Percentiles rank a stretch among this genome's conserved stretches.
phyloP scores from a whole-genome alignment of 768 basidiomycete genomes.

The Auriscalpium microsporum region DNA sequence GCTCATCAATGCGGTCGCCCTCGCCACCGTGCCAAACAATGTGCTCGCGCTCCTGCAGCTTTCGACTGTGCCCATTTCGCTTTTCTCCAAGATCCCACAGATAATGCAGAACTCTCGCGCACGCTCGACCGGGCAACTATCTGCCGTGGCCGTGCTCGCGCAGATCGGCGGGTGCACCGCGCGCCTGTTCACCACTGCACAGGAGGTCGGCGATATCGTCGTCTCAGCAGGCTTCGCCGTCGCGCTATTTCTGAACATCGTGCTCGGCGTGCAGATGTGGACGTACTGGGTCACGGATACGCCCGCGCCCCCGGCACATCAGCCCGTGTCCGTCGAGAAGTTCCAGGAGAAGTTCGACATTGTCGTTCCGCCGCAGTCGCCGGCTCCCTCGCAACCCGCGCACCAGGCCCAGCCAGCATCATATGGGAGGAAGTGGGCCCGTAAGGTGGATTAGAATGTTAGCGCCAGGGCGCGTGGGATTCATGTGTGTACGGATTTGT shows the following conservation, averaged over 20 bases:
- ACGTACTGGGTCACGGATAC: slow-evolving; percentile 65
- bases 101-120: slow-evolving; percentile 73
- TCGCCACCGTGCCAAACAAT: slow-evolving; percentile 40
- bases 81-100: slow-evolving; percentile 92
- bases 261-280: slow-evolving; percentile 82
- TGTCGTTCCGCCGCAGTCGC: slow-evolving; percentile 34
- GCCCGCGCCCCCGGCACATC: slow-evolving; percentile 12
- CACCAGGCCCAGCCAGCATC: slow-evolving; percentile 30
- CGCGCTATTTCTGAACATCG: slow-evolving; percentile 71
- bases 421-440: slow-evolving; percentile 58
- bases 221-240: slow-evolving; percentile 79
- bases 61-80: slow-evolving; percentile 80
- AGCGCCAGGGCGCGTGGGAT: background rate
- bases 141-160: slow-evolving; percentile 82
- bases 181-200: slow-evolving; percentile 85
- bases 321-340: slow-evolving; percentile 17
- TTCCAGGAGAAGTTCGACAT: slow-evolving; percentile 29
- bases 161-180: slow-evolving; percentile 88
- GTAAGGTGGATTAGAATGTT: slow-evolving; percentile 54
- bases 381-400: slow-evolving; percentile 28
- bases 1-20: slow-evolving; percentile 28
- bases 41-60: slow-evolving; percentile 68
- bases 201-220: slow-evolving; percentile 78
- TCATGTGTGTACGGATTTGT: background rate
- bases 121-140: slow-evolving; percentile 85